Base-by-base conservation (phyloP, 345 rosid genomes). In the Ceriops decandra region DNA sequence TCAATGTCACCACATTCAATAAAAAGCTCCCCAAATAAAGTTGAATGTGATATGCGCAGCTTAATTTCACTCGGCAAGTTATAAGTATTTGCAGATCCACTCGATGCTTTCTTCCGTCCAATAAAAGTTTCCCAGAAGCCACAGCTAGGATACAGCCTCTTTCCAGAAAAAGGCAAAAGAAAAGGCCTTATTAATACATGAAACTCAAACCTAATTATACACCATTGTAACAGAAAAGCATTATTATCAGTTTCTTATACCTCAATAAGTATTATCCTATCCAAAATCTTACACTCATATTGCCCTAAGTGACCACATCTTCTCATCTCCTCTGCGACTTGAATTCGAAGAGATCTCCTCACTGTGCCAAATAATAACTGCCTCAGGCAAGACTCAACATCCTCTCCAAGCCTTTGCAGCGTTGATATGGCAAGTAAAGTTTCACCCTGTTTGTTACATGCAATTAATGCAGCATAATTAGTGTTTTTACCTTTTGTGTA, bases 81-180 rank as follows among this genome's bases (percentile, higher is more conserved):
- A 72, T 68, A 77, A 74, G 83, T 73, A 64, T 71, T 70, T 21
- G 60, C 38, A 51, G 61, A 83, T 60, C 73, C 68, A 77, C 32
- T 79, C 58, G 74, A 66, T 72, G 81, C 81, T 72, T 83, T 79
- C 80, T 77, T 87, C 64, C 85, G 89, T 51, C 80, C 82, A 77
- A 61, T 77, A 84, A 81, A 95, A 51, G 95, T 89, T 81, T 72
- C 85, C 99, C 93, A 85, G 82, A 95, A 95, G 72, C 88, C 79
- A 79, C 85, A 84, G 85, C 99, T 91, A 75, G 99, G 99, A 77
- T 95, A 91, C 65, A 91, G 87, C 83, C 96, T 86, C 99, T 95
- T 83, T 78, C 72, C 77, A 82, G 70, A 69, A 72, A 69, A 64
- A 74, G 67, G 70, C 59, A 66, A 60, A 46, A 27, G 73, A 74